These are phyloP conservation scores for Pyrenopolyporus hunteri DNA, from an alignment of 495 filamentous ascomycete species.

Conservation along the genomic window DNA sequence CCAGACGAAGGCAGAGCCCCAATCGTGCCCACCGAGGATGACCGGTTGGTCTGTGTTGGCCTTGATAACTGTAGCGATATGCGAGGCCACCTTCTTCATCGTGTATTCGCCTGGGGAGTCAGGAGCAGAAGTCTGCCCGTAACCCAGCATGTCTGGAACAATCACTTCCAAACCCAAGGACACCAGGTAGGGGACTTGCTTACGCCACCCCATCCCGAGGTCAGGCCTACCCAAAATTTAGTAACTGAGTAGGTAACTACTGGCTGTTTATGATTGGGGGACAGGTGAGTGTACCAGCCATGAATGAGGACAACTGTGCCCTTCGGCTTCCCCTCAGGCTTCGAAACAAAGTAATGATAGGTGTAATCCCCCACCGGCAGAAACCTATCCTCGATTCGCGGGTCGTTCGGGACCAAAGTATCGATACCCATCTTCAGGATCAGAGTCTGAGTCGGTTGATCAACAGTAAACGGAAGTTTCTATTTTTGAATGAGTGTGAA, in stretches of 20 bases:
- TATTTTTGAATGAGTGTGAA: too few relatives aligned
- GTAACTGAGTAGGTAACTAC: constrained; percentile 28
- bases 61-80: constrained; percentile 69
- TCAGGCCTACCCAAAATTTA: constrained; percentile 63
- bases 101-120: constrained; percentile 62
- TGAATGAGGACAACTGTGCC: constrained; percentile 69
- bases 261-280: not conserved
- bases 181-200: constrained; percentile 78
- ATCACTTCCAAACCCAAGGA: constrained; percentile 72
- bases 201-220: constrained; percentile 74
- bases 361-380: constrained; percentile 66
- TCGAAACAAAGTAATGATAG: constrained; percentile 73
- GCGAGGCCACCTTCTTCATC: constrained; percentile 70
- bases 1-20: constrained; percentile 67
- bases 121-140: constrained; percentile 72
- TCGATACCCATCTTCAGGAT: constrained; percentile 63
- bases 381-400: constrained; percentile 66
- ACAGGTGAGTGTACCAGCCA: constrained; percentile 61
- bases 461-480: too few relatives aligned
- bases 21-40: constrained; percentile 84
- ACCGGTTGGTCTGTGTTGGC: constrained; percentile 41
- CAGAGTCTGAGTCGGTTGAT: too few relatives aligned
- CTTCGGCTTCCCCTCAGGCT: constrained; percentile 58
- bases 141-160: constrained; percentile 81
- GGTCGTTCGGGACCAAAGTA: constrained; percentile 68